A percentile compares a stretch with the other conserved stretches of the same genome.
These are phyloP conservation scores for Phytophthora sojae DNA, from an alignment of 352 stramenopile species.

Conservation along the genomic window DNA sequence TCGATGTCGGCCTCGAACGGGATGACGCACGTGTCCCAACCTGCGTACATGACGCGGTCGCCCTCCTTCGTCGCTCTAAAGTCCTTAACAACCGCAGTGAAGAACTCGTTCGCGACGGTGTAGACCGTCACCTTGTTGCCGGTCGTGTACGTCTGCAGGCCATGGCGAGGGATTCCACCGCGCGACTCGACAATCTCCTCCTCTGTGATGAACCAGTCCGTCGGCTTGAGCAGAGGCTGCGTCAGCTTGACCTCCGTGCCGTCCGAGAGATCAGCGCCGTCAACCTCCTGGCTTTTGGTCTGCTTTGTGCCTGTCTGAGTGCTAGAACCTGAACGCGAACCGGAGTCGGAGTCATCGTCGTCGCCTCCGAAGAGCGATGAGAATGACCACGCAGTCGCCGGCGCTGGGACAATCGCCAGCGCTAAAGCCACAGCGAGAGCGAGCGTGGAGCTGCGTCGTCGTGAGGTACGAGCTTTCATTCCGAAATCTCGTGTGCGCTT, in stretches of 20 bases:
- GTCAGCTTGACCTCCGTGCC: too few relatives aligned
- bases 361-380: constrained; percentile 12
- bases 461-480: background rate
- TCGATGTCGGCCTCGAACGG: constrained; percentile 46
- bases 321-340: constrained; percentile 13
- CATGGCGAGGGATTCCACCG: too few relatives aligned
- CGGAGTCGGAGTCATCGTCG: background rate
- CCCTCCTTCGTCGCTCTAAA: constrained; percentile 28
- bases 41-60: constrained; percentile 50
- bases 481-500: background rate
- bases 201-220: constrained; percentile 62
- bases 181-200: too few relatives aligned
- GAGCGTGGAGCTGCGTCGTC: background rate
- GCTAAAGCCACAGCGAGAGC: background rate
- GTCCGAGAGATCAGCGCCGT: constrained; percentile 12
- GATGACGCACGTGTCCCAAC: constrained; percentile 55
- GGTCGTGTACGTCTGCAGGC: constrained; percentile 35
- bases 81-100: constrained; percentile 51
- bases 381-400: constrained; percentile 13
- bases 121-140: constrained; percentile 58
- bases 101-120: constrained; percentile 51
- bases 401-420: background rate
- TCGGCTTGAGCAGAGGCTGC: constrained; percentile 49
- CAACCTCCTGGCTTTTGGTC: background rate
- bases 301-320: background rate